These are phyloP conservation scores for Malassezia psittaci DNA, from an alignment of 1,284 basidiomycete species.

Conservation along the genomic window DNA sequence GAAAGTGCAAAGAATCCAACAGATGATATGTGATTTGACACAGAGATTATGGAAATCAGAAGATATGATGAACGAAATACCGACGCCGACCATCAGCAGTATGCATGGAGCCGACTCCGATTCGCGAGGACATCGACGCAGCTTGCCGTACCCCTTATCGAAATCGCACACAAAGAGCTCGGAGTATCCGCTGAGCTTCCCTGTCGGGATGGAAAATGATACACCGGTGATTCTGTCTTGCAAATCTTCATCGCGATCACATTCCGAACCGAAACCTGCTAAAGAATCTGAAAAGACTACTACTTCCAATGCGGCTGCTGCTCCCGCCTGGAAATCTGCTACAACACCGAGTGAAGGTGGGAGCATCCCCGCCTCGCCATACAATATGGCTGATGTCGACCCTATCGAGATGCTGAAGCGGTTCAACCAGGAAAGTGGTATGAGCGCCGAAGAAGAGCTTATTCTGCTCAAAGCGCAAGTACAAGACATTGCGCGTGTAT, in stretches of 20 bases:
- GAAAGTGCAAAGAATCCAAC: constrained; percentile 8
- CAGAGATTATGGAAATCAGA: constrained; percentile 9
- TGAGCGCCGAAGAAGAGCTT: constrained; percentile 63
- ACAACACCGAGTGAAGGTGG: not conserved
- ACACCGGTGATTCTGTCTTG: constrained; percentile 38
- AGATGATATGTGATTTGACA: not conserved
- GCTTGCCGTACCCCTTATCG: constrained; percentile 40
- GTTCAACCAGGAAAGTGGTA: constrained; percentile 44
- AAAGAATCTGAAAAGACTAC: not conserved
- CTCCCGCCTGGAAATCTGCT: not conserved
- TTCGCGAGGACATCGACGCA: constrained; percentile 6
- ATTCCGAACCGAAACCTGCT: not conserved
- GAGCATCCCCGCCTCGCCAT: not conserved
- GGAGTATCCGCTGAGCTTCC: constrained; percentile 43
- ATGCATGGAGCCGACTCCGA: not conserved
- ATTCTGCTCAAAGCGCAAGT: constrained; percentile 75
- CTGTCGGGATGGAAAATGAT: constrained; percentile 40
- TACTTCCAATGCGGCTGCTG: not conserved
- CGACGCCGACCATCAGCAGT: not conserved
- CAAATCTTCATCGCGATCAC: not conserved
- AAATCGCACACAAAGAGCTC: constrained; percentile 36
- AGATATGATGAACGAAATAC: not conserved
- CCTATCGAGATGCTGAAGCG: constrained; percentile 43
- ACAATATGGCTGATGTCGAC: constrained; percentile 14
- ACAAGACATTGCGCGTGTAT: constrained; percentile 80